These are phyloP conservation scores for Breynia disticha DNA, from an alignment of 441 rosid species.

Conservation along the genomic window DNA sequence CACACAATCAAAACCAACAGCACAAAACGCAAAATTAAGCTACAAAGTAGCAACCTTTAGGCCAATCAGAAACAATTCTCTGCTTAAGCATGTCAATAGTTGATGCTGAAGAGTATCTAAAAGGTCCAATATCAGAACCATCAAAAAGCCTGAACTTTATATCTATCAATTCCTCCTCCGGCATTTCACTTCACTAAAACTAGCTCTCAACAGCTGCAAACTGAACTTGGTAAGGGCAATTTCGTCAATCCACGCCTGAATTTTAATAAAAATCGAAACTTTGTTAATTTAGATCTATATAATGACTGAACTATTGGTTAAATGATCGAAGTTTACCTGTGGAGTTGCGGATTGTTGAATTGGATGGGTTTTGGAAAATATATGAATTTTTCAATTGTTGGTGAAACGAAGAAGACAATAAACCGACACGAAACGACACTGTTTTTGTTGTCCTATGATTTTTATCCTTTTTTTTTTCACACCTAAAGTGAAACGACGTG, in stretches of 20 bases:
- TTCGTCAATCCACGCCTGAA: slow-evolving; percentile 17
- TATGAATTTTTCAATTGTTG: slow-evolving; percentile 16
- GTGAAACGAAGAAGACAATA: slow-evolving; percentile 31
- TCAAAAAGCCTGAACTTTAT: slow-evolving; percentile 82
- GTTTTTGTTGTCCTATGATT: slow-evolving; percentile 1
- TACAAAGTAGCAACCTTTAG: slow-evolving; percentile 44
- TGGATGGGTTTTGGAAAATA: slow-evolving; percentile 19
- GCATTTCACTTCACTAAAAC: slow-evolving; percentile 52
- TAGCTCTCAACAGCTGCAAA: too few relatives aligned
- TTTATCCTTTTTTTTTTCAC: too few relatives aligned
- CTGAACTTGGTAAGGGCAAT: slow-evolving; percentile 9
- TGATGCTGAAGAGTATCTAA: slow-evolving; percentile 70
- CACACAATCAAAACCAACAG: too few relatives aligned
- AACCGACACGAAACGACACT: slow-evolving; percentile 17
- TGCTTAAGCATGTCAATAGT: slow-evolving; percentile 84
- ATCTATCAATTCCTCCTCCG: slow-evolving; percentile 79
- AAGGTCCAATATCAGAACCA: slow-evolving; percentile 93
- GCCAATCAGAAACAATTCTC: slow-evolving; percentile 90
- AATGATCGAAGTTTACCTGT: slow-evolving; percentile 13
- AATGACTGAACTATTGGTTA: neutral
- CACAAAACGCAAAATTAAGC: neutral
- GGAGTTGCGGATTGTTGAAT: neutral
- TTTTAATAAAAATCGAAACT: slow-evolving; percentile 10
- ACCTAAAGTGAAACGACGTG: too few relatives aligned
- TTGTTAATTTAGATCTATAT: slow-evolving; percentile 7